phyloP scores from a whole-genome alignment of 2,329 filamentous ascomycete genomes.

The Neonectria faginata region DNA sequence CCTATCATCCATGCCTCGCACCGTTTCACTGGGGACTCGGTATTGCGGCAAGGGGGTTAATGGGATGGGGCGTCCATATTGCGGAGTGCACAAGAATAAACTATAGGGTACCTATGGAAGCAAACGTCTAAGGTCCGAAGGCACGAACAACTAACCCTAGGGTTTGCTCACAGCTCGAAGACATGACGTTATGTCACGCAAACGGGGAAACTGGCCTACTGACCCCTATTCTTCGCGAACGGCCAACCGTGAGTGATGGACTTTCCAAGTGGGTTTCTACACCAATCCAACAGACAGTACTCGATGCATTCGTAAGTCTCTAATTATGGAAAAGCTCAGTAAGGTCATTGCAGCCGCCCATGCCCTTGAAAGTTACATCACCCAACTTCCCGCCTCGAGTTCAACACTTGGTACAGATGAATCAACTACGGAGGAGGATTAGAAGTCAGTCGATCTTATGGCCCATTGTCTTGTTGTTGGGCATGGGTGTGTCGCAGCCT shows the following conservation, averaged over 20 bases:
- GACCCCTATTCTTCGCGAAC: not conserved
- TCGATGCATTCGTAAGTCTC: not conserved
- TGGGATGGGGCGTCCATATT: not conserved
- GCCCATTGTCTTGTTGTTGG: too few species aligned
- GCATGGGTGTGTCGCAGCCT: too few species aligned
- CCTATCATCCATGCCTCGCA: not conserved
- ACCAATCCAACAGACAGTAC: not conserved
- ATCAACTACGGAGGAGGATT: too few species aligned
- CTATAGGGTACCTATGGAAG: not conserved
- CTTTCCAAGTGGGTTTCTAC: not conserved
- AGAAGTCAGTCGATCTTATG: too few species aligned
- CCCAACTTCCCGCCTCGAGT: too few species aligned
- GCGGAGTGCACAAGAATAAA: not conserved
- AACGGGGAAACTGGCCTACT: not conserved
- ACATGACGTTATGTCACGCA: not conserved
- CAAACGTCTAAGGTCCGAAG: not conserved
- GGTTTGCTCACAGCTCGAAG: not conserved
- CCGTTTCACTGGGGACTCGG: slow-evolving; percentile 1
- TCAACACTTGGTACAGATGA: too few species aligned
- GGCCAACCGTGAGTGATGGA: not conserved
- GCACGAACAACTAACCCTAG: too few species aligned
- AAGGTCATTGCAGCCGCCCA: too few species aligned
- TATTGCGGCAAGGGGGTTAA: not conserved
- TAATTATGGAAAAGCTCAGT: too few species aligned
- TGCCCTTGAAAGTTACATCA: too few species aligned